phyloP scores from a whole-genome alignment of 2,329 filamentous ascomycete genomes.

The Fusarium scirpi region DNA sequence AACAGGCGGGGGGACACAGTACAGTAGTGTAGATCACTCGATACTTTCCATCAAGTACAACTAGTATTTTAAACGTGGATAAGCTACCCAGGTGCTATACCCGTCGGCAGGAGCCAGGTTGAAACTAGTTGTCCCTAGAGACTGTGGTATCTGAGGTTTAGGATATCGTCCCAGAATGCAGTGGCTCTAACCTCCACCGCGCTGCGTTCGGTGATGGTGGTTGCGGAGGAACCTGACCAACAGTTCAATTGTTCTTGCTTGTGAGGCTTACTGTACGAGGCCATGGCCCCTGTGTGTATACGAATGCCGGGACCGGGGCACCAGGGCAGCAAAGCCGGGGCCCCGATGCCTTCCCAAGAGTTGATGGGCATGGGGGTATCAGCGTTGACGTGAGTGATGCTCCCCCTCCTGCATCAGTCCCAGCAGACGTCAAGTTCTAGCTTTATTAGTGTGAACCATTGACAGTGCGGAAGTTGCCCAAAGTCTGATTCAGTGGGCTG shows the following conservation, averaged over 20 bases:
- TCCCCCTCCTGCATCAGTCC: constrained; percentile 24
- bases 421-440: constrained; percentile 19
- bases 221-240: constrained; percentile 16
- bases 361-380: constrained; percentile 22
- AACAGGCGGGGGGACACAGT: constrained; percentile 7
- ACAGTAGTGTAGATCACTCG: constrained; percentile 11
- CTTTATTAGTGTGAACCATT: constrained; percentile 23
- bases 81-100: background rate
- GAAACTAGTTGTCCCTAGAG: background rate
- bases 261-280: constrained; percentile 40
- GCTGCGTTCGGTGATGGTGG: constrained; percentile 26
- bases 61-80: background rate
- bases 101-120: background rate
- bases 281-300: constrained; percentile 33
- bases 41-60: constrained; percentile 14
- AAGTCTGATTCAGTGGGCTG: constrained; percentile 18
- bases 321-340: constrained; percentile 32
- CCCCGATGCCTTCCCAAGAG: constrained; percentile 29
- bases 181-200: constrained; percentile 22
- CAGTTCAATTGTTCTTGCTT: constrained; percentile 13
- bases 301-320: constrained; percentile 37
- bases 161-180: constrained; percentile 6
- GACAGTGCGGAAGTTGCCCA: constrained; percentile 20
- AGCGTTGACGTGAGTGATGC: constrained; percentile 21
- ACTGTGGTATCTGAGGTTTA: constrained; percentile 7